Evolutionary conservation across 2,329 filamentous ascomycete species (phyloP).

Genomic region (Plectosphaerella sp.): DNA sequence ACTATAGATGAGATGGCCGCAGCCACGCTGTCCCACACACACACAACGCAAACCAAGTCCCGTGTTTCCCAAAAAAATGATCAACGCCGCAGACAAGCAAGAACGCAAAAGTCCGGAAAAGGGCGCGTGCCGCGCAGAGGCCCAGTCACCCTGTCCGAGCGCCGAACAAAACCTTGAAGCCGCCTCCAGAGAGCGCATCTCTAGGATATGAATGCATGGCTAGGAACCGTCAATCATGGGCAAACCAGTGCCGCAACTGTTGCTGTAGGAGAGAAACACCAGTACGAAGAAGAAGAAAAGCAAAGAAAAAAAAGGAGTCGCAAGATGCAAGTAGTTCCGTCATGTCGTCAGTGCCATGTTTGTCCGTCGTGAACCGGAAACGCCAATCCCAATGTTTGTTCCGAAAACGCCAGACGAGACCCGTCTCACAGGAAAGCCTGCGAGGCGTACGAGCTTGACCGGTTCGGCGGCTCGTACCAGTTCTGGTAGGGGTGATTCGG

Average conservation of each 20-base stretch:
- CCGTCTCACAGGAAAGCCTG: constrained; percentile 7
- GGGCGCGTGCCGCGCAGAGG: no score
- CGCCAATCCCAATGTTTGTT: background rate
- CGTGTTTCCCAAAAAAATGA: constrained; percentile 13
- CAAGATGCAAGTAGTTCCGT: background rate
- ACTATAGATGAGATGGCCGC: no score
- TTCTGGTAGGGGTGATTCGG: constrained; percentile 79
- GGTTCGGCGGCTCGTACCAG: constrained; percentile 71
- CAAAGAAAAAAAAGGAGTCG: background rate
- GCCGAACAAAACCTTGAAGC: background rate
- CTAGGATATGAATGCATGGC: background rate
- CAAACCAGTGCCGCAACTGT: background rate
- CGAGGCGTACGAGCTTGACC: constrained; percentile 12
- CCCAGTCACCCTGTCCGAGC: no score
- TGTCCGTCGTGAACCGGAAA: background rate
- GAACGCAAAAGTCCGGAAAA: no score
- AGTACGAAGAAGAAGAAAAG: background rate
- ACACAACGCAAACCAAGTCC: constrained; percentile 6
- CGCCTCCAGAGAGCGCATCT: background rate
- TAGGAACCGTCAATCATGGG: background rate
- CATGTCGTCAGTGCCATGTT: background rate
- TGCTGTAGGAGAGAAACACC: background rate
- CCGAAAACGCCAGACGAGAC: background rate
- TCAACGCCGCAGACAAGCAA: constrained; percentile 1
- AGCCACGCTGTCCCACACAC: no score